Conservation (phyloP, 106 monocot genomes). For the Iris macrosiphon region DNA sequence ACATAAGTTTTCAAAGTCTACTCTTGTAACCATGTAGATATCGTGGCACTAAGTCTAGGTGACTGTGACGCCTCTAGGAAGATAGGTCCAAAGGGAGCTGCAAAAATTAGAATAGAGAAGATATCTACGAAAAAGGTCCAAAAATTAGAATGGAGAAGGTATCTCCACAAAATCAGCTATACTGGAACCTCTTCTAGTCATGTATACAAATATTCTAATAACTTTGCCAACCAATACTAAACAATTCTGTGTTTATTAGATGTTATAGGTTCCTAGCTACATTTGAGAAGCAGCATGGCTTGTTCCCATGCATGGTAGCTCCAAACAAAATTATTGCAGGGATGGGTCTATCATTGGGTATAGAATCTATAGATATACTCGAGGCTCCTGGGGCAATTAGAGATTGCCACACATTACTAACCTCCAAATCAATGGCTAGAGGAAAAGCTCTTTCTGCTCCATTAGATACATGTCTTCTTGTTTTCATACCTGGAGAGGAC, state of each 20-base stretch:
- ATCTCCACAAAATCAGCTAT: too few species aligned
- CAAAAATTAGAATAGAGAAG: too few species aligned
- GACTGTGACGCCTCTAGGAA: too few species aligned
- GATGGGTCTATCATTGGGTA: slow-evolving; percentile 70
- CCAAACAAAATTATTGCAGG: slow-evolving; percentile 94
- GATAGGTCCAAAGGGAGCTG: too few species aligned
- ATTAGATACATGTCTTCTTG: slow-evolving; percentile 42
- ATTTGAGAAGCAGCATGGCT: slow-evolving; percentile 60
- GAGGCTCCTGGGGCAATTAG: slow-evolving; percentile 90
- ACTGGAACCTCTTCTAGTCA: too few species aligned
- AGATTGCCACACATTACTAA: slow-evolving; percentile 73
- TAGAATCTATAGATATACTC: slow-evolving; percentile 87
- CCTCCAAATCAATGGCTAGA: slow-evolving; percentile 71
- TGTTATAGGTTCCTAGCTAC: slow-evolving; percentile 52
- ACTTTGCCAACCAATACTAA: too few species aligned
- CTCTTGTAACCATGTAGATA: too few species aligned
- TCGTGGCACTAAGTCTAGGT: too few species aligned
- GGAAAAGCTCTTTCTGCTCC: slow-evolving; percentile 81
- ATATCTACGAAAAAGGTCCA: too few species aligned
- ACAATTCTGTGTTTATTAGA: not conserved
- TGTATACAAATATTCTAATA: too few species aligned
- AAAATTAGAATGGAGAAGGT: too few species aligned
- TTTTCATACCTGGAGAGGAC: slow-evolving; percentile 78
- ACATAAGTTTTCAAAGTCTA: too few species aligned
- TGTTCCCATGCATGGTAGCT: slow-evolving; percentile 85